These are phyloP conservation scores for Periconia sp. DNA, from an alignment of 2,329 filamentous ascomycete genomes.

Conservation along the genomic window DNA sequence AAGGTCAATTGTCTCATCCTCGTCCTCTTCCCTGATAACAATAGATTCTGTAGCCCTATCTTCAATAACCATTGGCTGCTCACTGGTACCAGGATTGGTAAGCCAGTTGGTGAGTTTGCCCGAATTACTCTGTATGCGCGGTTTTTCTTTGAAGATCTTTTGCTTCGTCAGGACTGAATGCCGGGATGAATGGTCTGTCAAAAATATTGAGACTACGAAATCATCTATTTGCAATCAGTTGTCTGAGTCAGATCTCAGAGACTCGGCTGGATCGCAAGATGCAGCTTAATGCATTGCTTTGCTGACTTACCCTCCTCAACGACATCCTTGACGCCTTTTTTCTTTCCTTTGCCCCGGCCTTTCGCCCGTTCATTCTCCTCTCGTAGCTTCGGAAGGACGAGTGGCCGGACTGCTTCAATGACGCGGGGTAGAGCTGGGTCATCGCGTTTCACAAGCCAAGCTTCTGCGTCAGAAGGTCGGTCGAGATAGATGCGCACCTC, in stretches of 20 bases:
- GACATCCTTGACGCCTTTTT: conserved; percentile 89
- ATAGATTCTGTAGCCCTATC: conserved; percentile 52
- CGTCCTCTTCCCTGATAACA: conserved; percentile 63
- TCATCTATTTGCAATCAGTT: conserved; percentile 68
- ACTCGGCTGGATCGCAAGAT: conserved; percentile 2
- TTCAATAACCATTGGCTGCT: conserved; percentile 51
- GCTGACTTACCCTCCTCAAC: conserved; percentile 73
- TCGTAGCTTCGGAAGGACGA: conserved; percentile 87
- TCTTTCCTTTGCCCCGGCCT: conserved; percentile 61
- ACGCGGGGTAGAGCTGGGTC: conserved; percentile 80
- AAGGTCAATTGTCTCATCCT: conserved; percentile 58
- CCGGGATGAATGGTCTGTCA: conserved; percentile 83
- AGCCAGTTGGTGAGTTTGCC: conserved; percentile 56
- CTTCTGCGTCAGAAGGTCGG: conserved; percentile 79
- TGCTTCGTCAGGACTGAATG: conserved; percentile 87
- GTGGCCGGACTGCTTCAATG: conserved; percentile 81
- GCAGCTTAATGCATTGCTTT: neutral
- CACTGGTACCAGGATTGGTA: conserved; percentile 45
- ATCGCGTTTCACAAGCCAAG: conserved; percentile 82
- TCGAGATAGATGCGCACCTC: conserved; percentile 97
- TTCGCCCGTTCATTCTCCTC: conserved; percentile 78
- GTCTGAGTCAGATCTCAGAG: conserved; percentile 17
- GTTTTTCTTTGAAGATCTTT: conserved; percentile 67
- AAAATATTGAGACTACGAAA: conserved; percentile 92
- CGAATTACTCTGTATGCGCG: conserved; percentile 53